phyloP scores from a whole-genome alignment of 1,284 basidiomycete genomes.

The Heterobasidion parviporum region DNA sequence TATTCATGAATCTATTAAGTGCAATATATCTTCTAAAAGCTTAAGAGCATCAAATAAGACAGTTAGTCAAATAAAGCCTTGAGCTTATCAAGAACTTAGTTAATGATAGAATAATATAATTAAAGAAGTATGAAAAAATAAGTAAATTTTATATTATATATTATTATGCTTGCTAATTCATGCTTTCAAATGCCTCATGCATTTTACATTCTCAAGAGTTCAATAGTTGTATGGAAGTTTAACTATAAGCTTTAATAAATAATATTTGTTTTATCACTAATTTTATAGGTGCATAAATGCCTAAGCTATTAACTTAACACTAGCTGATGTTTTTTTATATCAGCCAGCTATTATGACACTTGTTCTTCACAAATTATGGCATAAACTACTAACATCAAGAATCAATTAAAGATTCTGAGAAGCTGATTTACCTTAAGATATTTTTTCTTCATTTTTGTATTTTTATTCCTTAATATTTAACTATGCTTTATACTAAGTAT shows the following conservation, averaged over 20 bases:
- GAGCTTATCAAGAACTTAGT: not conserved
- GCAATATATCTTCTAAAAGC: not conserved
- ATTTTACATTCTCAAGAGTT: not conserved
- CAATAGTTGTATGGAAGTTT: not conserved
- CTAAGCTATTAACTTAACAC: not conserved
- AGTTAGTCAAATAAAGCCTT: not conserved
- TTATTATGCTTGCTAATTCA: too few relatives aligned
- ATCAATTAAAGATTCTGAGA: not conserved
- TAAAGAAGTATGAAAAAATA: not conserved
- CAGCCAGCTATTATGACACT: not conserved
- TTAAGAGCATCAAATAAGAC: not conserved
- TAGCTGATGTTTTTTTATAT: not conserved
- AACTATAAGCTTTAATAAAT: not conserved
- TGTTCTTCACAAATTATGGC: not conserved
- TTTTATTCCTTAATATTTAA: too few relatives aligned
- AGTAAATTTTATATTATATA: too few relatives aligned
- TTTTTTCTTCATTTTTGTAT: too few relatives aligned
- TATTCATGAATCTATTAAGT: not conserved
- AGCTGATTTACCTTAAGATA: not conserved
- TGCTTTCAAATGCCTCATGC: not conserved
- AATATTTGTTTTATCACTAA: not conserved
- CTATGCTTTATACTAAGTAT: too few relatives aligned
- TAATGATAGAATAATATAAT: not conserved
- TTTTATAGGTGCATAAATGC: not conserved
- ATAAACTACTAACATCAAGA: not conserved